Conservation (phyloP, 352 stramenopile genomes). For the Ophiocytium majus region DNA sequence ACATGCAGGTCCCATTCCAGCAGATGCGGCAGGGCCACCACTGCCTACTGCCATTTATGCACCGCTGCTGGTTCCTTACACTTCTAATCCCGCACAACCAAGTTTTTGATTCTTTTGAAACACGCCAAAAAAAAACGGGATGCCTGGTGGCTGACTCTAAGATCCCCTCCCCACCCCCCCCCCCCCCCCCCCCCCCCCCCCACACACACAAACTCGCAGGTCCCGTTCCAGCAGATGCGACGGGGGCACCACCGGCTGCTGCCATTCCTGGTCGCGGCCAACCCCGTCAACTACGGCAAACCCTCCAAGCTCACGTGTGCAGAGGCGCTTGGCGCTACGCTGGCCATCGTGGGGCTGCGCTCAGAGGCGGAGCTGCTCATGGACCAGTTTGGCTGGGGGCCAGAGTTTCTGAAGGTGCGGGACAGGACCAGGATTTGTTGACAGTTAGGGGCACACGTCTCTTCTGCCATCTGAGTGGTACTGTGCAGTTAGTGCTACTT, state of each 20-base stretch:
- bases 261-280: slow-evolving; percentile 95
- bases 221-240: slow-evolving; percentile 84
- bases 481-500: not conserved
- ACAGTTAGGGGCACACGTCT: slow-evolving; percentile 40
- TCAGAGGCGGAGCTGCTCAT: slow-evolving; percentile 79
- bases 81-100: too few species aligned
- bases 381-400: slow-evolving; percentile 84
- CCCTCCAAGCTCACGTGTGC: slow-evolving; percentile 92
- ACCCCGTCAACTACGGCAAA: slow-evolving; percentile 97
- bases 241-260: slow-evolving; percentile 89
- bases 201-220: too few species aligned
- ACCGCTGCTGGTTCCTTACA: too few species aligned
- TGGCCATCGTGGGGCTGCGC: slow-evolving; percentile 90
- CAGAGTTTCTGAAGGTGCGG: slow-evolving; percentile 77
- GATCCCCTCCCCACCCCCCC: too few species aligned
- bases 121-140: too few species aligned
- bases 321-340: slow-evolving; percentile 91
- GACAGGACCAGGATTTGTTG: too few species aligned
- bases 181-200: too few species aligned
- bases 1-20: slow-evolving; percentile 69
- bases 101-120: too few species aligned
- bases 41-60: slow-evolving; percentile 60
- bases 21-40: slow-evolving; percentile 86
- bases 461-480: not conserved
- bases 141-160: too few species aligned